A percentile compares a stretch with the other conserved stretches of the same genome.
Evolutionary conservation across 1,284 basidiomycete genomes (phyloP).

Genomic region (Phlebopus sp.): DNA sequence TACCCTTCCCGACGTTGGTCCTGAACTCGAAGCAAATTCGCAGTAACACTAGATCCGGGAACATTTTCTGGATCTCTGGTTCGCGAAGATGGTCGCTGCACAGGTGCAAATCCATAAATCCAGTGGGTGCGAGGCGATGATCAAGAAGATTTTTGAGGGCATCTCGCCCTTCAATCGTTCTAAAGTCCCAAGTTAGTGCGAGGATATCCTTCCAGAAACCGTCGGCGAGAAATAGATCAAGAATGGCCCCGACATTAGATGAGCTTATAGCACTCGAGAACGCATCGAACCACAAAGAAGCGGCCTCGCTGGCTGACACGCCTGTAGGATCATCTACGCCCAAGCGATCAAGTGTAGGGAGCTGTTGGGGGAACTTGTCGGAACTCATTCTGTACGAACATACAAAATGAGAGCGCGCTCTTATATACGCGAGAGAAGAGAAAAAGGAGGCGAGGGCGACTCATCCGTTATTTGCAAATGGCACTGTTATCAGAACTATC

Average conservation of each 20-base stretch:
- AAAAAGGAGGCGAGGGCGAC: too few relatives aligned
- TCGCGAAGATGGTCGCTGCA: conserved; percentile 12
- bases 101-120: conserved; percentile 23
- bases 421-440: too few relatives aligned
- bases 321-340: conserved; percentile 10
- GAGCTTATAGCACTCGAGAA: conserved; percentile 24
- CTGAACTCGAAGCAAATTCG: conserved; percentile 24
- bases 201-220: conserved; percentile 31
- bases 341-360: conserved; percentile 21
- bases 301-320: conserved; percentile 12
- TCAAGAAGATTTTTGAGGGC: conserved; percentile 20
- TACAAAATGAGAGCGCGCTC: too few relatives aligned
- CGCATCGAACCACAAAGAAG: conserved; percentile 24
- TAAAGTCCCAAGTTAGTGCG: conserved; percentile 30
- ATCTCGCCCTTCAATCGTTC: conserved; percentile 21
- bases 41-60: conserved; percentile 17
- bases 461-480: too few relatives aligned
- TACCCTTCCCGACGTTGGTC: conserved; percentile 23
- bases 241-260: conserved; percentile 16
- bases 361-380: too few relatives aligned
- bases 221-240: conserved; percentile 19
- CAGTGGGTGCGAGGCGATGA: conserved; percentile 20
- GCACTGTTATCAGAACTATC: too few relatives aligned
- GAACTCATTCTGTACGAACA: too few relatives aligned
- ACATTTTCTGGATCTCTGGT: conserved; percentile 20